Evolutionary conservation across 495 filamentous ascomycete species (phyloP).

Genomic region (Penicillium psychrofluorescens): DNA sequence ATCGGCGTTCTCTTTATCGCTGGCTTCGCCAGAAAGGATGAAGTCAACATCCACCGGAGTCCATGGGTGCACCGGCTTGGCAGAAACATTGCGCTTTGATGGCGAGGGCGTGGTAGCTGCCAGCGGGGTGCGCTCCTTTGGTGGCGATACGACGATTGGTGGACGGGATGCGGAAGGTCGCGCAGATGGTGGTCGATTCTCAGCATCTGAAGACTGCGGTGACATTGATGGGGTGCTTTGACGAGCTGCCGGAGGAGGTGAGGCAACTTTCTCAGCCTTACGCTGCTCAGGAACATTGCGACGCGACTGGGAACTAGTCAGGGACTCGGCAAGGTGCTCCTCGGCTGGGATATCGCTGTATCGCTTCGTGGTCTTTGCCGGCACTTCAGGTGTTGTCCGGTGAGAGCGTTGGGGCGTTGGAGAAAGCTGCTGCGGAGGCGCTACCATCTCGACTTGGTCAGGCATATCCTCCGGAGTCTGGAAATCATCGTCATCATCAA

Average conservation of each 20-base stretch:
- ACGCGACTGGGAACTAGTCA: constrained; percentile 19
- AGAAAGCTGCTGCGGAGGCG: constrained; percentile 11
- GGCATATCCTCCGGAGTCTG: constrained; percentile 15
- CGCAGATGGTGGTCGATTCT: constrained; percentile 60
- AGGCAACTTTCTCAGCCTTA: constrained; percentile 16
- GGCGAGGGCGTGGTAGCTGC: constrained; percentile 58
- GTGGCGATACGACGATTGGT: constrained; percentile 33
- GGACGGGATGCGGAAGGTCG: constrained; percentile 36
- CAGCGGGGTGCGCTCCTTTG: constrained; percentile 43
- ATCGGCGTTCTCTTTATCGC: constrained; percentile 51
- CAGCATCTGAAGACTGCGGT: constrained; percentile 72
- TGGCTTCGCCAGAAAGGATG: constrained; percentile 41
- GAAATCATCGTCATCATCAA: constrained; percentile 4
- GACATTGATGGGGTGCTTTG: constrained; percentile 50
- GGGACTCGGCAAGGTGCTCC: constrained; percentile 27
- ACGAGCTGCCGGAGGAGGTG: constrained; percentile 23
- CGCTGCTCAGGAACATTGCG: not conserved
- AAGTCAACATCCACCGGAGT: constrained; percentile 60
- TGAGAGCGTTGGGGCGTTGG: constrained; percentile 12
- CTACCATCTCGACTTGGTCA: constrained; percentile 20
- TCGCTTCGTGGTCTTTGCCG: constrained; percentile 36
- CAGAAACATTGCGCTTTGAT: constrained; percentile 53
- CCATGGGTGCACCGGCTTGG: constrained; percentile 60
- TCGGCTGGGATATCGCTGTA: constrained; percentile 40
- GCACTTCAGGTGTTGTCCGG: constrained; percentile 24